Base-by-base conservation (phyloP, 108 stramenopile genomes). In the Epithemia pelagica region DNA sequence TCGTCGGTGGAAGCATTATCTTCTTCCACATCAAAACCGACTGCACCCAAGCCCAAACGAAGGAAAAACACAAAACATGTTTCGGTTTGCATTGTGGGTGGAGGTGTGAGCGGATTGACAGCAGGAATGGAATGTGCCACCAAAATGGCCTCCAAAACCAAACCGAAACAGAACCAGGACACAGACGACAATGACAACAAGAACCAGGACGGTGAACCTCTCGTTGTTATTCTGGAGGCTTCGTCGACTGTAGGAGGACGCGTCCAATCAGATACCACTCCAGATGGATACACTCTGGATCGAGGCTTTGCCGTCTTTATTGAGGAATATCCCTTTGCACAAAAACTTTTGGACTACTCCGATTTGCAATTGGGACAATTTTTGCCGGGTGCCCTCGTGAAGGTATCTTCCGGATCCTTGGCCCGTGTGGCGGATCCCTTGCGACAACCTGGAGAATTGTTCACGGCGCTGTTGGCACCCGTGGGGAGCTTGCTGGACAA, bases 251-350 rank as follows among this genome's bases (percentile, higher is more conserved):
- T 88, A n/a, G 93, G 93, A 8, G 93, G 93, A 0, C 75, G 93
- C 19, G 89, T 94, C 7, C 68, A 67, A 51, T 89, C 85, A 21
- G 90, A 89, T 51, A 46, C 46, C 3, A 88, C 84, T 0, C 55
- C 64, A 30, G 88, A 89, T 66, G 93, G 93, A 21, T 94, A 78
- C 70, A 71, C 73, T 20, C 78, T 94, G 31, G 93, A 91, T 74
- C 73, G 80, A 53, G 90, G 93, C 65, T 94, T 91, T 73, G 93
- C 93, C 29, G 93, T 94, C 3, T 91, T 94, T 67, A 86, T 94
- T 59, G 87, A 91, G 59, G 76, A 89, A 64, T 94, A 94, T 72
- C 93, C 93, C 23, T 21, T 54, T 22, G 78, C 83, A 25, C 74
- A 84, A 73, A 58, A 66, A 53, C 32, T 91, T 24, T 63, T 91